Percentiles rank a stretch among this genome's conserved stretches.
These are phyloP conservation scores for Populus tremula DNA, from an alignment of 345 rosid species.

Conservation along the genomic window DNA sequence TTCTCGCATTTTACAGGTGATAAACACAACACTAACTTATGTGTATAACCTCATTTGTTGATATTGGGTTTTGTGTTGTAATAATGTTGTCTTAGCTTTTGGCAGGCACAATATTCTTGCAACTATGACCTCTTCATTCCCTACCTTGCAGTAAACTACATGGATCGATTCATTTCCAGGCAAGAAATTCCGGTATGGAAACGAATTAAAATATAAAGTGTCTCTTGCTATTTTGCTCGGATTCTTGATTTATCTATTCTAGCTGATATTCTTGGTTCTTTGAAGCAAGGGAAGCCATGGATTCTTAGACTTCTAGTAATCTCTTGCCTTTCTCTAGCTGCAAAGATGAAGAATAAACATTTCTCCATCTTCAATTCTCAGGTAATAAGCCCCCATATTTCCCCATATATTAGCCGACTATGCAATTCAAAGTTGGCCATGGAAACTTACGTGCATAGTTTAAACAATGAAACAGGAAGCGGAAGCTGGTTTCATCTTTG, in stretches of 20 bases:
- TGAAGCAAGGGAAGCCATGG: slow-evolving; percentile 48
- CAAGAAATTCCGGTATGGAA: slow-evolving; percentile 37
- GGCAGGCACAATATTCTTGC: slow-evolving; percentile 26
- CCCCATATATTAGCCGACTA: background rate
- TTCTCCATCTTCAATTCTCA: slow-evolving; percentile 33
- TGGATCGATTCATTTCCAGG: slow-evolving; percentile 47
- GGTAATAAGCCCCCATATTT: slow-evolving; percentile 14
- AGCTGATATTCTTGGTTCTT: background rate
- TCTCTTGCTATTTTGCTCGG: background rate
- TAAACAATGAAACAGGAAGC: slow-evolving; percentile 32
- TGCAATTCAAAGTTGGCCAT: background rate
- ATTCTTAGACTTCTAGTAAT: slow-evolving; percentile 32
- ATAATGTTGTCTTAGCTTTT: background rate
- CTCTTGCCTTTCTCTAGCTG: slow-evolving; percentile 48
- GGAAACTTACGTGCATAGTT: background rate
- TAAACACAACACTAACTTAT: background rate
- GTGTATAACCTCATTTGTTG: no score
- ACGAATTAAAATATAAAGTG: background rate
- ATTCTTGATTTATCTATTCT: background rate
- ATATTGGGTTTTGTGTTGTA: background rate
- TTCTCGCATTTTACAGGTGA: slow-evolving; percentile 42
- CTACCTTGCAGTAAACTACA: slow-evolving; percentile 51
- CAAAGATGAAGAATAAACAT: slow-evolving; percentile 41
- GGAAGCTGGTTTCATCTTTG: slow-evolving; percentile 33
- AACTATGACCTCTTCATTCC: slow-evolving; percentile 30